A percentile compares a stretch with the other conserved stretches of the same genome.
phyloP scores from a whole-genome alignment of 768 basidiomycete species.

The Pleurotus citrinopileatus region DNA sequence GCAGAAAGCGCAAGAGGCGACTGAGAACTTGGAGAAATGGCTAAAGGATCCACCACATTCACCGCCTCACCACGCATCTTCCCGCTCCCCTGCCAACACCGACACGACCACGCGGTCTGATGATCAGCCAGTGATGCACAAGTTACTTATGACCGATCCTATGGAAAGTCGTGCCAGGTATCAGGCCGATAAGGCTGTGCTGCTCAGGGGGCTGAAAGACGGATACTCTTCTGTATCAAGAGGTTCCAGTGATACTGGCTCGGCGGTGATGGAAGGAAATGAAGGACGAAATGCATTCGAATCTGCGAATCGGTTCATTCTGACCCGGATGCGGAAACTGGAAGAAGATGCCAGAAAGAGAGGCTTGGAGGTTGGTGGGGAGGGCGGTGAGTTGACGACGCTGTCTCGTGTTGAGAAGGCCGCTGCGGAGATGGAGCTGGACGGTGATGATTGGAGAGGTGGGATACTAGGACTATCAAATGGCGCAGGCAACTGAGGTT shows the following conservation, averaged over 20 bases:
- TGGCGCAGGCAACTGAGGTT: conserved; percentile 31
- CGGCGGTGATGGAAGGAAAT: conserved; percentile 4
- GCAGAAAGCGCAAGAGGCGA: conserved; percentile 48
- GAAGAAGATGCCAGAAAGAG: conserved; percentile 40
- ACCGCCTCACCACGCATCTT: too few relatives aligned
- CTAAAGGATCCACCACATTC: conserved; percentile 31
- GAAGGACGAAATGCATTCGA: conserved; percentile 31
- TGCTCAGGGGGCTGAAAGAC: conserved; percentile 35
- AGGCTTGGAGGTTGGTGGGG: conserved; percentile 28
- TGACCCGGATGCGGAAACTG: conserved; percentile 51
- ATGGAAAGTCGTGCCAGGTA: conserved; percentile 34
- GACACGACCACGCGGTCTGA: background rate
- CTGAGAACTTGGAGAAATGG: conserved; percentile 49
- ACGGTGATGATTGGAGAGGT: conserved; percentile 18
- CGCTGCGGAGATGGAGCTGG: conserved; percentile 28
- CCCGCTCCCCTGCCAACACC: too few relatives aligned
- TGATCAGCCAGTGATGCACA: conserved; percentile 20
- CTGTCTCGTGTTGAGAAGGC: conserved; percentile 47
- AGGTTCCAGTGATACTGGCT: background rate
- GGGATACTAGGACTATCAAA: conserved; percentile 48
- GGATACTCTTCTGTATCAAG: conserved; percentile 17
- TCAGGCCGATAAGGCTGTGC: conserved; percentile 33
- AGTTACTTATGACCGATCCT: conserved; percentile 27
- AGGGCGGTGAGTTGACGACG: conserved; percentile 42
- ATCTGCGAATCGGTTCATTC: conserved; percentile 46